Evolutionary conservation across 345 rosid species (phyloP), one percentile per base, ranked within the genome.

Genomic region (Syzygium jambos): DNA sequence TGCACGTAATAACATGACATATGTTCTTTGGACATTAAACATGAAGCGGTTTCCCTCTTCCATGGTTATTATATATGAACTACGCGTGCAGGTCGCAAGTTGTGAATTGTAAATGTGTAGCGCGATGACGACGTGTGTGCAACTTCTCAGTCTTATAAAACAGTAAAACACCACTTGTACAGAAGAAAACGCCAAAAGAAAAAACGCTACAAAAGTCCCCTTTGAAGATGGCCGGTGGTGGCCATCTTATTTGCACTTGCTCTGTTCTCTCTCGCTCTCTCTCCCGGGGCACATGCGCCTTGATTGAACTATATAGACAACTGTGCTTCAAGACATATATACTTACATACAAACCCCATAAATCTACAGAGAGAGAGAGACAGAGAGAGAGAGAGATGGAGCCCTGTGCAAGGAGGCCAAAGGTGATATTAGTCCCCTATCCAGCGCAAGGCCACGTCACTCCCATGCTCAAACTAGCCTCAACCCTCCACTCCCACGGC

Each of bases 361-460:
- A 38, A 5, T 73, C 82, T 41, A 34, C 7, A 73, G 27, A 43
- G 25, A 23, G 29, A 25, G 29, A 53, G 12, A 85, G 65, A 56
- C 5, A 29, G 78, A 30, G 46, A 68, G 78, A 68, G 13, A 73
- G 49, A 73, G 27, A 73, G 25, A 73, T 73, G 82, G 19, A 73
- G 82, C 27, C 19, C 49, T 73, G 82, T 38, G 27, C 27, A 34
- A 90, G 77, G 73, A 82, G 85, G 88, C 89, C 91, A 14, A 94
- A 91, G 88, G 90, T 95, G 55, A 55, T 96, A 59, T 63, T 94
- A 88, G 92, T 96, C 86, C 99, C 99, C 83, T 96, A 93, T 88
- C 98, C 99, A 68, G 96, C 98, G 13, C 99, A 94, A 38, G 97
- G 98, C 38, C 98, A 96, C 52, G 95, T 95, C 23, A 93, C 94